Conservation (phyloP, 163 green algal genomes). For the Scenedesmus sp. region DNA sequence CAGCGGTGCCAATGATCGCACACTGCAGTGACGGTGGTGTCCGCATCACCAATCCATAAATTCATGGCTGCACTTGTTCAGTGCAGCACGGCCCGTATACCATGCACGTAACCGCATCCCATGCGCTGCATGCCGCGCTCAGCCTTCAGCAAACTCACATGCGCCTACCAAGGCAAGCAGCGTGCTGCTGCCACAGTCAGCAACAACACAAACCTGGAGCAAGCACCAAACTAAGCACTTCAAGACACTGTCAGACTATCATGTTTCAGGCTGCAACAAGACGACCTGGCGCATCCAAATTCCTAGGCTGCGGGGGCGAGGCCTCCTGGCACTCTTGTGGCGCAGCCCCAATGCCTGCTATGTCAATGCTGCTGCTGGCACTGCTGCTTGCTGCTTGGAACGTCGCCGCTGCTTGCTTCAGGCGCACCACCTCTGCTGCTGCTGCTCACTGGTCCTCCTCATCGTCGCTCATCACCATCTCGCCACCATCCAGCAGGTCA, state of each 20-base stretch:
- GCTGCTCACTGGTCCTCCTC: constrained; percentile 49
- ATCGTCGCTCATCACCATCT: constrained; percentile 56
- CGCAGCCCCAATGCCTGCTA: too few species aligned
- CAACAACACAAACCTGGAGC: background rate
- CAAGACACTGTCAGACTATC: too few species aligned
- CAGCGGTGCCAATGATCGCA: too few species aligned
- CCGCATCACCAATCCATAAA: background rate
- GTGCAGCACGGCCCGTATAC: background rate
- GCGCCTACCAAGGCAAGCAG: too few species aligned
- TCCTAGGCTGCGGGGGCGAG: too few species aligned
- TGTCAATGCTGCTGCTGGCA: background rate
- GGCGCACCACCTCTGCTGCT: background rate
- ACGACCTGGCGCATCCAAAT: too few species aligned
- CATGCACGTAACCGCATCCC: background rate
- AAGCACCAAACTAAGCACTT: background rate
- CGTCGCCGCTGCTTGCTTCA: background rate
- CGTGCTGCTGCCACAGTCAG: background rate
- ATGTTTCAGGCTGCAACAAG: too few species aligned
- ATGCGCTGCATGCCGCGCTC: background rate
- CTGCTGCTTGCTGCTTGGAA: background rate
- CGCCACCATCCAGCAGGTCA: constrained; percentile 59
- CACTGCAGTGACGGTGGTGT: too few species aligned
- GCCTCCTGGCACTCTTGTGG: too few species aligned
- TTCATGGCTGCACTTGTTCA: background rate
- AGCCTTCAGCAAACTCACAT: background rate